These are phyloP conservation scores for Collybiopsis confluens DNA, from an alignment of 768 basidiomycete genomes.

Conservation along the genomic window DNA sequence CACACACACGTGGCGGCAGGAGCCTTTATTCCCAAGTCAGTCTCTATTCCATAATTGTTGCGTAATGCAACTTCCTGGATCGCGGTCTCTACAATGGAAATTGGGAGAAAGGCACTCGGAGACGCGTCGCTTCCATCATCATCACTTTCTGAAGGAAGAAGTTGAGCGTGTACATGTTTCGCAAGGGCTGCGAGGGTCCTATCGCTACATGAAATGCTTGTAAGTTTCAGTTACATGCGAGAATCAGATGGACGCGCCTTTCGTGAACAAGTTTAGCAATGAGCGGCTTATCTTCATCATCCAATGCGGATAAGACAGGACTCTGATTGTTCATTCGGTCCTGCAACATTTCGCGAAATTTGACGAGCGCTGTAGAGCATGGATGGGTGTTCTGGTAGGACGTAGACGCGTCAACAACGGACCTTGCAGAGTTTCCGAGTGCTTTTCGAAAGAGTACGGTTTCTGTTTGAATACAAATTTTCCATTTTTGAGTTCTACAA, in stretches of 20 bases:
- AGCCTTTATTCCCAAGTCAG: conserved; percentile 41
- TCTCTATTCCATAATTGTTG: conserved; percentile 78
- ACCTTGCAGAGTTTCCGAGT: conserved; percentile 83
- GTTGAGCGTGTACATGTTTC: conserved; percentile 64
- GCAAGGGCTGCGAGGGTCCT: conserved; percentile 59
- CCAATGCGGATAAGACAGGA: conserved; percentile 51
- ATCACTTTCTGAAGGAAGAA: conserved; percentile 63
- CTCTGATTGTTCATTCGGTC: conserved; percentile 42
- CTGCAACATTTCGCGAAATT: conserved; percentile 71
- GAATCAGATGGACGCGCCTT: conserved; percentile 46
- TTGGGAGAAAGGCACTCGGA: conserved; percentile 37
- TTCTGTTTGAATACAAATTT: conserved; percentile 78
- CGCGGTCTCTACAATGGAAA: conserved; percentile 51
- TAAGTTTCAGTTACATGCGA: neutral
- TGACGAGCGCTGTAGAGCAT: conserved; percentile 57
- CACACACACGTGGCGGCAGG: conserved; percentile 70
- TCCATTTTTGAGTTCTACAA: conserved; percentile 72
- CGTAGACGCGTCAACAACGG: conserved; percentile 15
- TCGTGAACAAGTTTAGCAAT: conserved; percentile 84
- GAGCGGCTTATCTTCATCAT: conserved; percentile 66
- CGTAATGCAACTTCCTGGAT: conserved; percentile 63
- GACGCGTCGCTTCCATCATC: conserved; percentile 32
- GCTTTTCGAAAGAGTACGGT: conserved; percentile 66
- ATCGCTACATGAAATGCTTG: conserved; percentile 46
- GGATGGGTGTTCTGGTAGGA: neutral